Evolutionary conservation across 75 land plant species (phyloP).

Genomic region (Sequoiadendron giganteum): DNA sequence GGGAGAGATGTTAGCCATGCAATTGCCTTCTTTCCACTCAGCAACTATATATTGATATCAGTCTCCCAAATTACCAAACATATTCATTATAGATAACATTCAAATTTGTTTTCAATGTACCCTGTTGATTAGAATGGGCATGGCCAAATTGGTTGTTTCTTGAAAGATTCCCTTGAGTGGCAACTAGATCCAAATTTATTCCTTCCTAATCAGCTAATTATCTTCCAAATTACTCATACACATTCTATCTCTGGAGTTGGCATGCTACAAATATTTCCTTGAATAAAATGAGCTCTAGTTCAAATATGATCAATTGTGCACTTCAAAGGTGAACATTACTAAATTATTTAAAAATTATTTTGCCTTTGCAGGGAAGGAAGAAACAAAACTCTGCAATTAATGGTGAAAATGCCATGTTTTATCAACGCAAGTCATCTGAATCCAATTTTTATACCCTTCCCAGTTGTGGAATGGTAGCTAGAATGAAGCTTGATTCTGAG

Average conservation of each 20-base stretch:
- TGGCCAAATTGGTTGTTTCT: background rate
- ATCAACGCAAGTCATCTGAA: background rate
- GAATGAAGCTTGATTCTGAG: constrained; percentile 1
- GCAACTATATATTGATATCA: background rate
- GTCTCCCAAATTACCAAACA: background rate
- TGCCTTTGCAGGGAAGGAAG: constrained; percentile 5
- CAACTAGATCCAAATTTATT: background rate
- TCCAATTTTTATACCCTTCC: constrained; percentile 3
- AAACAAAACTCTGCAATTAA: background rate
- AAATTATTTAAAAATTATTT: background rate
- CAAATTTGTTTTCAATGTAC: background rate
- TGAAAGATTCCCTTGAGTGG: background rate
- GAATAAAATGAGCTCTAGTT: background rate
- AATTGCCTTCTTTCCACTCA: background rate
- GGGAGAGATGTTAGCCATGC: background rate
- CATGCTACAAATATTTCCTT: background rate
- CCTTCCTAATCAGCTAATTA: background rate
- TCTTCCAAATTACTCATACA: background rate
- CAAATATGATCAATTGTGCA: background rate
- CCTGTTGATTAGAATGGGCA: background rate
- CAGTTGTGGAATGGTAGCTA: constrained; percentile 10
- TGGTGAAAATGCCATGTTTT: constrained; percentile 12
- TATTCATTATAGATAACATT: background rate
- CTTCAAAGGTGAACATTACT: background rate
- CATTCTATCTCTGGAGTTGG: background rate